Evolutionary conservation across 805 yeast species (phyloP).

Genomic region (Myxozyma geophila): DNA sequence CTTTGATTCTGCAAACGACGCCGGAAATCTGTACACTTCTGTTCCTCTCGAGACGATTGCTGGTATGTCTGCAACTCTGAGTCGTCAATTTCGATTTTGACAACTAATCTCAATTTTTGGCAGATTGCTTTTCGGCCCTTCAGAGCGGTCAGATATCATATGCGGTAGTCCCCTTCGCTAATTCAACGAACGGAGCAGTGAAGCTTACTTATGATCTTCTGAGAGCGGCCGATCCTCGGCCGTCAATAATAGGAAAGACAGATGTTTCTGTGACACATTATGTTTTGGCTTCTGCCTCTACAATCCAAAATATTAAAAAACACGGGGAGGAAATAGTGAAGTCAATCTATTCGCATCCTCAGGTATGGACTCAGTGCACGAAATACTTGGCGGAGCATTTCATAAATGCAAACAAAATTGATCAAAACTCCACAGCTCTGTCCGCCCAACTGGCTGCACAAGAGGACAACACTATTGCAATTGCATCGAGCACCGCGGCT

Average conservation of each 20-base stretch:
- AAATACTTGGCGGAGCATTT: constrained; percentile 53
- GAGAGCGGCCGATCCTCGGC: constrained; percentile 62
- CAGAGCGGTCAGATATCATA: constrained; percentile 57
- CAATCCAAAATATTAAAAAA: constrained; percentile 6
- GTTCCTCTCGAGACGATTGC: constrained; percentile 39
- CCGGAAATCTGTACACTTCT: constrained; percentile 32
- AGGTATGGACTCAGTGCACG: constrained; percentile 93
- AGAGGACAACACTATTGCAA: constrained; percentile 61
- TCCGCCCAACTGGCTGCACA: constrained; percentile 71
- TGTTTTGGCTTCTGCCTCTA: constrained; percentile 51
- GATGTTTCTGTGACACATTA: constrained; percentile 83
- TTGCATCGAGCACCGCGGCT: constrained; percentile 73
- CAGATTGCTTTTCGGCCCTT: constrained; percentile 66
- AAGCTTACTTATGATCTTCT: constrained; percentile 81
- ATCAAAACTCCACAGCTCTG: constrained; percentile 77
- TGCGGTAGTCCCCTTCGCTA: constrained; percentile 88
- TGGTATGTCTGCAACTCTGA: constrained; percentile 51
- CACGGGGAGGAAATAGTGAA: constrained; percentile 47
- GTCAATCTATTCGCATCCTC: constrained; percentile 88
- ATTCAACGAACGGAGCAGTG: constrained; percentile 94
- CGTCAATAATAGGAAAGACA: constrained; percentile 69
- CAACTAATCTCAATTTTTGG: constrained; percentile 46
- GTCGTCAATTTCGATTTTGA: constrained; percentile 46
- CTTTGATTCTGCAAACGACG: constrained; percentile 13
- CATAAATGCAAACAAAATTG: constrained; percentile 56